These are phyloP conservation scores for Staphylotrichum longicolle DNA, from an alignment of 495 filamentous ascomycete species.

Conservation along the genomic window DNA sequence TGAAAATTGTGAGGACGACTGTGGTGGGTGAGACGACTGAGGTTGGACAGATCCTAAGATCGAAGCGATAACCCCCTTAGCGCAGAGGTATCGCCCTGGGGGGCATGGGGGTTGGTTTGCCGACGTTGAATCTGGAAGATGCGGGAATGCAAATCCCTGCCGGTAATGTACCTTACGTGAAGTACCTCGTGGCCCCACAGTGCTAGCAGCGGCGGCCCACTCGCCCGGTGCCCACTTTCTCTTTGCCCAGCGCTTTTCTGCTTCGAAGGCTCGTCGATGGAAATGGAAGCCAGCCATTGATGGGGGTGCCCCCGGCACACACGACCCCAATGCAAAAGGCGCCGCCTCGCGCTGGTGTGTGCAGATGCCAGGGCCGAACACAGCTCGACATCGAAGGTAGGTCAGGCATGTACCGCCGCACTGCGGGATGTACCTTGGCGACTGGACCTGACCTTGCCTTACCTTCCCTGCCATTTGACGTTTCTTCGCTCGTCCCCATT, in stretches of 20 bases:
- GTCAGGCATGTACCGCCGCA: conserved; percentile 17
- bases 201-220: conserved; percentile 15
- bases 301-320: conserved; percentile 7
- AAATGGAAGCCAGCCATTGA: conserved; percentile 9
- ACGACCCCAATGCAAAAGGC: conserved; percentile 15
- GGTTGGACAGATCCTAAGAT: conserved; percentile 25
- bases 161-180: conserved; percentile 27
- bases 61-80: conserved; percentile 15
- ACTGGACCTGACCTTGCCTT: conserved; percentile 14
- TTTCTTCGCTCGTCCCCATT: conserved; percentile 39
- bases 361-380: conserved; percentile 8
- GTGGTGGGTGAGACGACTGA: conserved; percentile 19
- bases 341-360: conserved; percentile 23
- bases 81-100: conserved; percentile 27
- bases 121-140: conserved; percentile 34
- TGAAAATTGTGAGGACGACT: conserved; percentile 1
- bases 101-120: conserved; percentile 27
- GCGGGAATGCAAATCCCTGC: conserved; percentile 34
- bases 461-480: conserved; percentile 31
- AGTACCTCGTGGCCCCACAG: conserved; percentile 23
- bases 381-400: not conserved
- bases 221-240: conserved; percentile 18
- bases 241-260: conserved; percentile 8
- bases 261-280: conserved; percentile 11
- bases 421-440: conserved; percentile 19